Evolutionary conservation across 371 early-diverging fungal genomes (phyloP), one percentile per base, ranked within the genome.

Genomic region (Mortierella sp.): DNA sequence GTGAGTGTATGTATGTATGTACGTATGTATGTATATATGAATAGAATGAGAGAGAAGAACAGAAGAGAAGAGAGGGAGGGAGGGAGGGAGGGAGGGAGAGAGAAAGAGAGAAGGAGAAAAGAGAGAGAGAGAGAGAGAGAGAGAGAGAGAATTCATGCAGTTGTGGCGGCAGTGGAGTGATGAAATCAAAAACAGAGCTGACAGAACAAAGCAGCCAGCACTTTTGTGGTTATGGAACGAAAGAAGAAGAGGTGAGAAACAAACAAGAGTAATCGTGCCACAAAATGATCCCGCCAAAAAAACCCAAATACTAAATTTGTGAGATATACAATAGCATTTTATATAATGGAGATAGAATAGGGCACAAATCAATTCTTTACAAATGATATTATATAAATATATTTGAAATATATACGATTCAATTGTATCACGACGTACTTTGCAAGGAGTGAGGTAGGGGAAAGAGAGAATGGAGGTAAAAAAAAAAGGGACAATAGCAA

Each of bases 261-360:
- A 62, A 41, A 47, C 47, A 47, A 28, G 28, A 28, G 28, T 28
- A 28, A 28, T 28, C 28, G 24, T 15, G 21, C n/a, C 21, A 50
- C 50, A 50, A 50, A 50, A 28, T 43, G 63, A 63, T 63, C 64
- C 64, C 64, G 64, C 64, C 64, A 58, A 58, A 58, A 58, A 63
- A 63, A 10, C 21, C 6, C 10, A 50, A 15, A 50, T 50, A 50
- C 10, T n/a, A n/a, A 5, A 50, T 50, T 15, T 28, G 28, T 28
- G 19, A 50, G 19, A 16, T n/a, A 50, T 50, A n/a, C 10, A 5
- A 19, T 19, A 21, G 10, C 19, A 50, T 50, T 16, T 36, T 38
- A 59, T 59, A 59, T 38, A 59, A 62, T 21, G 19, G 21, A 59
- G 21, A 59, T 59, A 59, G 60, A 59, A 59, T 59, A 36, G 60